Evolutionary conservation across 2,329 filamentous ascomycete species (phyloP).

Genomic region (Sporothrix phasma): DNA sequence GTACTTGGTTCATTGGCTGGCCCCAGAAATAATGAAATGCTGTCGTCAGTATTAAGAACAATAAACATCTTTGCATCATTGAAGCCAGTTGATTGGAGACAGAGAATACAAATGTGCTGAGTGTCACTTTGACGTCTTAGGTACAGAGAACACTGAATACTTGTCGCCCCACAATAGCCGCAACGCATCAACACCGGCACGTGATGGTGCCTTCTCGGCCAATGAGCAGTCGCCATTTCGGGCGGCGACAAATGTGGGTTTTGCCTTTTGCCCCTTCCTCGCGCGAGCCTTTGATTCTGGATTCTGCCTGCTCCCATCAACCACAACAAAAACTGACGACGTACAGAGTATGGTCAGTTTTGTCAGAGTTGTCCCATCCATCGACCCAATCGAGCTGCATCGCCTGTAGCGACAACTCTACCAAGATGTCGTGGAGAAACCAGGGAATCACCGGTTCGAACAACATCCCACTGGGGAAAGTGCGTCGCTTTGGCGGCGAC

Average conservation of each 20-base stretch:
- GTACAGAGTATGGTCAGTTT: neutral
- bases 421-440: constrained; percentile 54
- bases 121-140: no score
- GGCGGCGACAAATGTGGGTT: neutral
- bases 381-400: neutral
- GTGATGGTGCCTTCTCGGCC: neutral
- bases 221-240: neutral
- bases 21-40: no score
- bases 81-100: no score
- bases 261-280: neutral
- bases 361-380: neutral
- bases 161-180: neutral
- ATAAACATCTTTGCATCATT: no score
- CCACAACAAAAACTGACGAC: neutral
- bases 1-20: no score
- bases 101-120: no score
- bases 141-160: no score
- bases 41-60: no score
- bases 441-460: constrained; percentile 95
- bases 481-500: constrained; percentile 65
- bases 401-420: neutral
- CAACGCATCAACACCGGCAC: neutral
- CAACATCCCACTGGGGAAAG: constrained; percentile 86
- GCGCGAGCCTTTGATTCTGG: neutral
- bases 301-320: neutral